A percentile compares a stretch with the other conserved stretches of the same genome.
Evolutionary conservation across 169 alveolate genomes (phyloP).

Genomic region (Cryptosporidium ubiquitum): DNA sequence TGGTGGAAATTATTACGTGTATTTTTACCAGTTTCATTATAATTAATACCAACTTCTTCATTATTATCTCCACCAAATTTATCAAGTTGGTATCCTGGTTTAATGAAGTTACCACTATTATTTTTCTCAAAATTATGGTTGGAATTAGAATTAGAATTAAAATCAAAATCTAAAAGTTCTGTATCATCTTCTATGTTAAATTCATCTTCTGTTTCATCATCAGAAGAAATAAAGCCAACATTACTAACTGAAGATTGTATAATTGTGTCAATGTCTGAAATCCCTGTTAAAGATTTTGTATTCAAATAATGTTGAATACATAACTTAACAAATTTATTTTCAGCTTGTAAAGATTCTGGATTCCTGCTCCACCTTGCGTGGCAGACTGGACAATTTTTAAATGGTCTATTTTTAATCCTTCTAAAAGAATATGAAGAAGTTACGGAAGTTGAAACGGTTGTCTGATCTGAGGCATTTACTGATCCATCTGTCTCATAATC

Average conservation of each 20-base stretch:
- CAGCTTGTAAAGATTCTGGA: constrained; percentile 62
- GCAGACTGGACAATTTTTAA: constrained; percentile 68
- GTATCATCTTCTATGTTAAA: background rate
- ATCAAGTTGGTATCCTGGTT: background rate
- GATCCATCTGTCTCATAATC: constrained; percentile 8
- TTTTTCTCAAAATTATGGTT: background rate
- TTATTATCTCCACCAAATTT: too few relatives aligned
- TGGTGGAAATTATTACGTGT: background rate
- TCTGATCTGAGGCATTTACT: background rate
- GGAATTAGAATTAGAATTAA: background rate
- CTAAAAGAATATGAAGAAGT: background rate
- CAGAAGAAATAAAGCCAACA: constrained; percentile 71
- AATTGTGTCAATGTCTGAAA: constrained; percentile 41
- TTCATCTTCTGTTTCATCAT: constrained; percentile 65
- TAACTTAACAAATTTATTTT: constrained; percentile 32
- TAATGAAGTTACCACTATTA: background rate
- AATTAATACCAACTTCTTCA: too few relatives aligned
- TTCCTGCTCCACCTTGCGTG: constrained; percentile 56
- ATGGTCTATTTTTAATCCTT: constrained; percentile 34
- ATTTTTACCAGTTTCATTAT: too few relatives aligned
- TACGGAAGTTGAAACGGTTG: constrained; percentile 21
- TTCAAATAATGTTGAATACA: constrained; percentile 26
- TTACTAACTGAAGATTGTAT: constrained; percentile 47
- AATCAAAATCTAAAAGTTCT: background rate
- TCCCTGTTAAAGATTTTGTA: constrained; percentile 18